A percentile compares a stretch with the other conserved stretches of the same genome.
Conservation (phyloP, 1,284 basidiomycete species). For the Tilletia setariae region DNA sequence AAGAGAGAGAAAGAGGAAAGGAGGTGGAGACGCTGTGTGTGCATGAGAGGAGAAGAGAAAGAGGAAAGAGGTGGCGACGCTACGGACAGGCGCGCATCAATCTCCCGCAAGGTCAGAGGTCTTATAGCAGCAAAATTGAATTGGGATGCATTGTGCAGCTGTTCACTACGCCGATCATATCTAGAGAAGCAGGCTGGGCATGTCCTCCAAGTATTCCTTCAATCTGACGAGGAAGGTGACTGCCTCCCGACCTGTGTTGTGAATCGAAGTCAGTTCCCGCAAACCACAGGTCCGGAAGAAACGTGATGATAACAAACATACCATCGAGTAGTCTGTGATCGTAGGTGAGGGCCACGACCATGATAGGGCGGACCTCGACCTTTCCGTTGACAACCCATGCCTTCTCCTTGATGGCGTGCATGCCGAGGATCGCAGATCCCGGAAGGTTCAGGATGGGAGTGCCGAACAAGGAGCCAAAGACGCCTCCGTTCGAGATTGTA, state of each 20-base stretch:
- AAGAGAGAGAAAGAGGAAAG: too few species aligned
- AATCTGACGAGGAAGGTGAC: conserved; percentile 90
- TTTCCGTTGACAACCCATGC: conserved; percentile 72
- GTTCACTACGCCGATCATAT: background rate
- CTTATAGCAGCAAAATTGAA: too few species aligned
- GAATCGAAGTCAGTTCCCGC: too few species aligned
- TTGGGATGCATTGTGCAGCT: background rate
- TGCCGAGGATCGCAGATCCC: conserved; percentile 88
- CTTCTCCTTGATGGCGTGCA: conserved; percentile 94
- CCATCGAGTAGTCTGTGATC: conserved; percentile 95
- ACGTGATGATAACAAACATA: background rate
- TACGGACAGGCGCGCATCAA: too few species aligned
- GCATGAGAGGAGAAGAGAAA: too few species aligned
- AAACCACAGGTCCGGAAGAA: background rate
- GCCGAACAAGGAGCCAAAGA: conserved; percentile 93
- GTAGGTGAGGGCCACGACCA: conserved; percentile 72
- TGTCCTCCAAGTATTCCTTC: conserved; percentile 54
- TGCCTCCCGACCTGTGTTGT: conserved; percentile 66
- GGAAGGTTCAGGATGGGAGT: conserved; percentile 93
- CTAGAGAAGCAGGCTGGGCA: conserved; percentile 50
- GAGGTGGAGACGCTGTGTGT: too few species aligned
- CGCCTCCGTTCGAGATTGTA: conserved; percentile 98
- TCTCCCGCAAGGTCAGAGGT: too few species aligned
- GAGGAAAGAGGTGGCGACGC: too few species aligned
- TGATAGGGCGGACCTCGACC: conserved; percentile 27